Percentiles rank a stretch among this genome's conserved stretches.
phyloP scores from a whole-genome alignment of 2,329 filamentous ascomycete species.

The Arthrobotrys sphaeroides region DNA sequence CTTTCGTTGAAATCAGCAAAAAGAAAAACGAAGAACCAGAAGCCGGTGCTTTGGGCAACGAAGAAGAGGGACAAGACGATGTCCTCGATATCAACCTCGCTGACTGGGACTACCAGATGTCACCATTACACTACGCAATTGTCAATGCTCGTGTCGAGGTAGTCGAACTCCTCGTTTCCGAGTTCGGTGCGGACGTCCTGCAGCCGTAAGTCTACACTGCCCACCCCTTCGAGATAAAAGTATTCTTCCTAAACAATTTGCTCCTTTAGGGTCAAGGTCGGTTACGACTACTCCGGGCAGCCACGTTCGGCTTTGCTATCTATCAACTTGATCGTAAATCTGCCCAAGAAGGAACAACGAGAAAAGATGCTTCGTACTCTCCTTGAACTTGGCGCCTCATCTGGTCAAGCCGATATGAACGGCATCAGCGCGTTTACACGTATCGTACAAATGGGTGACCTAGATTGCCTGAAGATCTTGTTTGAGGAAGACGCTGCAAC shows the following conservation, averaged over 20 bases:
- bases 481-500: slow-evolving; percentile 58
- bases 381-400: slow-evolving; percentile 75
- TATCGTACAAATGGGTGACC: slow-evolving; percentile 67
- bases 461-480: slow-evolving; percentile 63
- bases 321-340: slow-evolving; percentile 72
- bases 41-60: slow-evolving; percentile 61
- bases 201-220: slow-evolving; percentile 74
- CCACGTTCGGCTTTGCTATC: slow-evolving; percentile 73
- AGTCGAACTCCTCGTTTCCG: slow-evolving; percentile 71
- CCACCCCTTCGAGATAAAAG: neutral
- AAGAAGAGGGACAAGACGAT: slow-evolving; percentile 75
- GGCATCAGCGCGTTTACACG: slow-evolving; percentile 74
- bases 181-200: slow-evolving; percentile 80
- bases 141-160: slow-evolving; percentile 74
- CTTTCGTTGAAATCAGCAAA: slow-evolving; percentile 57
- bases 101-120: slow-evolving; percentile 73
- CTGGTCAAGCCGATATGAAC: slow-evolving; percentile 73
- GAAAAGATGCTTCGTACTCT: slow-evolving; percentile 70
- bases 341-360: slow-evolving; percentile 68
- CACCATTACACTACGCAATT: slow-evolving; percentile 80
- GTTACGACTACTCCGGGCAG: slow-evolving; percentile 62
- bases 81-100: slow-evolving; percentile 79
- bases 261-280: slow-evolving; percentile 34
- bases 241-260: slow-evolving; percentile 55
- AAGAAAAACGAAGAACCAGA: slow-evolving; percentile 64